A percentile compares a stretch with the other conserved stretches of the same genome.
These are phyloP conservation scores for Tephrocybe sp. DNA, from an alignment of 768 basidiomycete genomes.

Conservation along the genomic window DNA sequence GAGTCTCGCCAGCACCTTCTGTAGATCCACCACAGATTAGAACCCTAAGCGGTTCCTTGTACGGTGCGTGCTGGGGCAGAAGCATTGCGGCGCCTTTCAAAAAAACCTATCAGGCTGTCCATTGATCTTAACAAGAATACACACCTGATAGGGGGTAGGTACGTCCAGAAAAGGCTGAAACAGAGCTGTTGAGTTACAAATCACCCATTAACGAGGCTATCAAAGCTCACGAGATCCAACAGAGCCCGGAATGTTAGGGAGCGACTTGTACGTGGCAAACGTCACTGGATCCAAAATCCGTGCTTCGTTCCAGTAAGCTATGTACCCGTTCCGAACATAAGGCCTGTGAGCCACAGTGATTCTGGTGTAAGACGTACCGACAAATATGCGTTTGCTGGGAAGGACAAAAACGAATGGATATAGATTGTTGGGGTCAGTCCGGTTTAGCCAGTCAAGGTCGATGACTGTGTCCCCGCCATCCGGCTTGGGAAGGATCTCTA, in stretches of 20 bases:
- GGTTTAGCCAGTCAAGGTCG: constrained; percentile 62
- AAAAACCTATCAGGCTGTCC: not conserved
- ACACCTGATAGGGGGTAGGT: constrained; percentile 73
- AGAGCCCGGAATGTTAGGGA: constrained; percentile 76
- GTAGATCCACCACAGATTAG: constrained; percentile 79
- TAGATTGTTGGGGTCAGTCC: constrained; percentile 79
- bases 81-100: constrained; percentile 54
- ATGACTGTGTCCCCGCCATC: constrained; percentile 62
- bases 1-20: constrained; percentile 44
- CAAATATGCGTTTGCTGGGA: constrained; percentile 68
- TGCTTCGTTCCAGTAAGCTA: constrained; percentile 82
- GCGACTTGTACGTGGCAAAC: constrained; percentile 54
- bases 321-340: not conserved
- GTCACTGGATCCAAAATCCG: constrained; percentile 68
- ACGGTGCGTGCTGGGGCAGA: constrained; percentile 70
- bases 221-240: constrained; percentile 57
- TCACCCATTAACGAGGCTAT: not conserved
- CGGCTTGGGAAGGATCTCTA: constrained; percentile 72
- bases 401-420: constrained; percentile 78
- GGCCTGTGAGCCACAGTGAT: not conserved
- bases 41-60: constrained; percentile 68
- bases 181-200: not conserved
- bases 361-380: constrained; percentile 44
- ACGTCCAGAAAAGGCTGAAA: constrained; percentile 67
- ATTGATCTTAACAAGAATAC: not conserved